Base-by-base conservation (phyloP, 2,329 filamentous ascomycete species). In the Aureobasidium namibiae region DNA sequence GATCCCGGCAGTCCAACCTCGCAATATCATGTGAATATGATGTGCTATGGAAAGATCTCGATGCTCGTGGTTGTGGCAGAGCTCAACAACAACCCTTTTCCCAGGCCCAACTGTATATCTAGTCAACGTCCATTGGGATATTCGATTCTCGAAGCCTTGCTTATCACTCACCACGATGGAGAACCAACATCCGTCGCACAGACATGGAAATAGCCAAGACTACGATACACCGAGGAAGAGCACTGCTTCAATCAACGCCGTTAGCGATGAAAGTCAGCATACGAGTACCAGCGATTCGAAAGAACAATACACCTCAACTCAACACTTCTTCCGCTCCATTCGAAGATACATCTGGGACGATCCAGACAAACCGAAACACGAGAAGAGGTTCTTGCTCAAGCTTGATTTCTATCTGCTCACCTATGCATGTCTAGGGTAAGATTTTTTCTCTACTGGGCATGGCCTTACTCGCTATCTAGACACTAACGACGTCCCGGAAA, bases 341-440 rank as follows among this genome's bases (percentile, higher is more conserved):
- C 56, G 49, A n/a, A 58, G 56, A 24, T 58, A 58, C 24, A 13
- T 58, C n/a, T 58, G 56, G 56, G 56, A 58, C n/a, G 56, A 58
- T 23, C 56, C 56, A 24, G 56, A 58, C 44, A 58, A 58, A 26
- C 34, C 34, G 2, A 41, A 41, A 18, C 42, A 39, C 9, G 56
- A 60, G 21, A 52, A 53, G 46, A 75, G 72, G 61, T 71, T 84
- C 3, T 79, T 84, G 36, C 56, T 76, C 24, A 84, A 84, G 65
- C 74, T 84, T 13, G 81, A 84, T 61, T 67, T 80, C 0, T 67
- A 83, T 1, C 79, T 84, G 36, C 76, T 84, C 0, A 80, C 80
- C 0, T 83, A 82, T 64, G 80, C 79, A 0, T 78, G 82, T 45
- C 67, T 83, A 2, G 74, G 77, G 0, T 82, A 82, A n/a, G n/a